Base-by-base conservation (phyloP, 768 basidiomycete genomes). In the Solioccasus polychromus region DNA sequence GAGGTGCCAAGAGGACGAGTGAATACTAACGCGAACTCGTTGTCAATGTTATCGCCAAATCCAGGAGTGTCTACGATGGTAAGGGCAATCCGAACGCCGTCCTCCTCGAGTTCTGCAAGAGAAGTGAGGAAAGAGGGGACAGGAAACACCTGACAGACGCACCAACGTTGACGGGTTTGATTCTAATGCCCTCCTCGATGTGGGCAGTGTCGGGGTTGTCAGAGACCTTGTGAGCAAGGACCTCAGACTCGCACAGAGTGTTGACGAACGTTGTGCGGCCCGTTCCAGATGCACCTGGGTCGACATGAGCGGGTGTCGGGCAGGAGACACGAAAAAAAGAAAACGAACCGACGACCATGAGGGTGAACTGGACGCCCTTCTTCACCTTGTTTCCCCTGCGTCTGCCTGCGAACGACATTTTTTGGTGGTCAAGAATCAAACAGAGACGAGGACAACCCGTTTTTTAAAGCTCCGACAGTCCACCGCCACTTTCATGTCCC, bases 31-130 rank as follows among this genome's bases (percentile, higher is more conserved):
- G 91, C 87, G 64, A 92, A 92, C 69, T 97, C 94, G 60, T 98
- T 98, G 76, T 99, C 93, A 63, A 99, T 95, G 63, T 93, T 94
- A 70, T 97, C 93, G 30, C 95, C 96, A 58, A 99, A 99, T 35
- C 96, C 96, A 45, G 96, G 96, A 1, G 96, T 99, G 66, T 99
- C 96, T 23, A 99, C 94, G 51, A 99, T 92, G 34, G 96, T 98
- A 57, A 99, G 76, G 8, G 94, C 92, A 64, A 99, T 96, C 58
- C 96, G 88, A 51, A 98, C 91, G 35, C 96, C 96, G 57, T 99
- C 96, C 68, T 98, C 95, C 59, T 98, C 96, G 50, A 99, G 83
- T 69, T 99, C 96, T 94, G 62, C 15, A 35, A 38, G 41, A 38
- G 24, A 19, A 7, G 30, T 51, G 30, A 42, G 35, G 42, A 18